phyloP scores from a whole-genome alignment of 495 filamentous ascomycete genomes.

The Penicillium bovifimosum region DNA sequence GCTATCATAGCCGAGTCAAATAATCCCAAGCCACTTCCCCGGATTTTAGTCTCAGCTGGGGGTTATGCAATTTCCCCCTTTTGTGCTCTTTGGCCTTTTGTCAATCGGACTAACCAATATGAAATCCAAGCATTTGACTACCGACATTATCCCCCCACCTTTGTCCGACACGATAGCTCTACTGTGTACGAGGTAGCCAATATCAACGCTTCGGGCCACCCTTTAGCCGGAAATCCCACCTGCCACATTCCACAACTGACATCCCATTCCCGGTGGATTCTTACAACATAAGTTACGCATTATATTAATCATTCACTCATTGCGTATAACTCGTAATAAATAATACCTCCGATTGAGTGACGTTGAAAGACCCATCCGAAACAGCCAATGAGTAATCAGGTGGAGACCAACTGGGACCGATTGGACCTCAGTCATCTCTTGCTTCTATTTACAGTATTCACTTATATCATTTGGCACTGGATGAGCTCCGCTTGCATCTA shows the following conservation, averaged over 20 bases:
- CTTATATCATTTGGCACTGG: not conserved
- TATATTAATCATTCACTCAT: too few relatives aligned
- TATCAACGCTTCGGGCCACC: not conserved
- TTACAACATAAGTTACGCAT: not conserved
- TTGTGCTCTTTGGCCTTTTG: not conserved
- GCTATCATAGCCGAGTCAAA: conserved; percentile 1
- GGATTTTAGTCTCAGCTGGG: conserved; percentile 18
- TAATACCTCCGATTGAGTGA: not conserved
- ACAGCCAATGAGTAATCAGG: conserved; percentile 3
- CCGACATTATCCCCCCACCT: too few relatives aligned
- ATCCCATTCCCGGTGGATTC: not conserved
- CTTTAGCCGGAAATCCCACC: conserved; percentile 1
- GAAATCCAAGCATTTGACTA: not conserved
- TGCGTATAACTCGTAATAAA: not conserved
- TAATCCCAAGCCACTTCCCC: conserved; percentile 12
- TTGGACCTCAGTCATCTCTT: not conserved
- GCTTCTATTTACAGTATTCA: conserved; percentile 5
- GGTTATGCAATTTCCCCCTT: not conserved
- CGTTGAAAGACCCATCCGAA: conserved; percentile 1
- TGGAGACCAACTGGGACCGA: not conserved
- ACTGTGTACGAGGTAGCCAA: not conserved
- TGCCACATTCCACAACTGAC: conserved; percentile 7
- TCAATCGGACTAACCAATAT: not conserved
- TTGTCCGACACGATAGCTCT: too few relatives aligned
- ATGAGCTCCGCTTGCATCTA: conserved; percentile 5